Evolutionary conservation across 2,329 filamentous ascomycete genomes (phyloP).

Genomic region (Ceratocystiopsis minuta): DNA sequence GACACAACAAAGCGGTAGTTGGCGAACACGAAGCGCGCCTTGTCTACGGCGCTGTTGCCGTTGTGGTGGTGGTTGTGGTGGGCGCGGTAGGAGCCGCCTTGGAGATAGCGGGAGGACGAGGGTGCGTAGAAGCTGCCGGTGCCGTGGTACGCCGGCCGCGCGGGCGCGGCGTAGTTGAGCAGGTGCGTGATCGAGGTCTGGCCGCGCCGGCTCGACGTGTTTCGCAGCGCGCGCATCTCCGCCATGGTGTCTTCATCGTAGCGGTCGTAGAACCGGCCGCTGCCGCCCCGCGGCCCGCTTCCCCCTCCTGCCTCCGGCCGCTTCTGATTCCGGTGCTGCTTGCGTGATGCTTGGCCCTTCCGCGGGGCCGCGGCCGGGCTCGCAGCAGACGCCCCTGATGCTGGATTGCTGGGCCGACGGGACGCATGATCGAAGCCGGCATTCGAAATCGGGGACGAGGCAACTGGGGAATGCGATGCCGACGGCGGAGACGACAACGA

Average conservation of each 20-base stretch:
- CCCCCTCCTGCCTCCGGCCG: slow-evolving; percentile 32
- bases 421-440: slow-evolving; percentile 31
- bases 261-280: neutral
- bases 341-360: slow-evolving; percentile 59
- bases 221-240: slow-evolving; percentile 47
- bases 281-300: neutral
- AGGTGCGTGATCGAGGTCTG: slow-evolving; percentile 95
- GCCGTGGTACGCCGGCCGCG: slow-evolving; percentile 47
- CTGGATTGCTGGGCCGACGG: slow-evolving; percentile 22
- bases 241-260: slow-evolving; percentile 77
- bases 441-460: slow-evolving; percentile 23
- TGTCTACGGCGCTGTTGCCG: slow-evolving; percentile 48
- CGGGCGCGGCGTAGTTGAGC: slow-evolving; percentile 74
- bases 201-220: slow-evolving; percentile 55
- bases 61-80: slow-evolving; percentile 19
- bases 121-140: slow-evolving; percentile 6
- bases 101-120: neutral
- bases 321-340: slow-evolving; percentile 69
- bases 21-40: slow-evolving; percentile 77
- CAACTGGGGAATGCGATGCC: slow-evolving; percentile 22
- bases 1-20: slow-evolving; percentile 96
- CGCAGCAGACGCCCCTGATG: slow-evolving; percentile 4
- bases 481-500: slow-evolving; percentile 16
- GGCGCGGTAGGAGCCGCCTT: neutral
- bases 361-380: slow-evolving; percentile 26